Conservation (phyloP, 2,329 filamentous ascomycete genomes). For the Phaeosphaeria sp. region DNA sequence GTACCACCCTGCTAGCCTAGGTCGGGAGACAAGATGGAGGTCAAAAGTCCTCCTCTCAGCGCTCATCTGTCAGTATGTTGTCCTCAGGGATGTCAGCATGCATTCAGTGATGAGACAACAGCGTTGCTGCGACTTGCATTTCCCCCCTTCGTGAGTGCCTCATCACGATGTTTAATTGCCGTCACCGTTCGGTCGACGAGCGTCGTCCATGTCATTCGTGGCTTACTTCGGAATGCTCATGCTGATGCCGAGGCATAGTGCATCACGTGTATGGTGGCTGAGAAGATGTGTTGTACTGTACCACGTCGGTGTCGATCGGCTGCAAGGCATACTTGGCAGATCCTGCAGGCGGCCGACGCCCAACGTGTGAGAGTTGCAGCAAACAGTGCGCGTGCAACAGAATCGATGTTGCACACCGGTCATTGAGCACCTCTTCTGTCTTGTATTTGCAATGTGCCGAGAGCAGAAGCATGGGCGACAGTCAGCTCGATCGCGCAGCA, state of each 20-base stretch:
- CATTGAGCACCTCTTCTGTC: conserved; percentile 27
- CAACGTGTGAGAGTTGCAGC: conserved; percentile 21
- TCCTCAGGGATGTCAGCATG: neutral
- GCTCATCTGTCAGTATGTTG: neutral
- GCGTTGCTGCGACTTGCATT: neutral
- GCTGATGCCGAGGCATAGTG: neutral
- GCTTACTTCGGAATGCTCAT: conserved; percentile 38
- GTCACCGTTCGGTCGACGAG: conserved; percentile 7
- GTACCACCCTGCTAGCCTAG: neutral
- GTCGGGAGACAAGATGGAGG: neutral
- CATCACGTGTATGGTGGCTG: conserved; percentile 26
- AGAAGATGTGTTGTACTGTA: conserved; percentile 25
- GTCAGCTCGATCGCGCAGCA: conserved; percentile 5
- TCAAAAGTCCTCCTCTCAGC: neutral
- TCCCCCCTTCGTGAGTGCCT: neutral
- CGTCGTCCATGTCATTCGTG: conserved; percentile 24
- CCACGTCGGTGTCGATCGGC: conserved; percentile 28
- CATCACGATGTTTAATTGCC: conserved; percentile 7
- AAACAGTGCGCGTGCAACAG: conserved; percentile 29
- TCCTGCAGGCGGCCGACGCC: conserved; percentile 23
- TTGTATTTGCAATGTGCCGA: conserved; percentile 14
- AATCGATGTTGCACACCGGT: conserved; percentile 38
- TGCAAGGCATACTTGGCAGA: conserved; percentile 24
- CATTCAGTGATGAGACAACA: neutral
- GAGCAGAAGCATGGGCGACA: conserved; percentile 12